These are phyloP conservation scores for Lactarius evosmus DNA, from an alignment of 768 basidiomycete genomes.

Conservation along the genomic window DNA sequence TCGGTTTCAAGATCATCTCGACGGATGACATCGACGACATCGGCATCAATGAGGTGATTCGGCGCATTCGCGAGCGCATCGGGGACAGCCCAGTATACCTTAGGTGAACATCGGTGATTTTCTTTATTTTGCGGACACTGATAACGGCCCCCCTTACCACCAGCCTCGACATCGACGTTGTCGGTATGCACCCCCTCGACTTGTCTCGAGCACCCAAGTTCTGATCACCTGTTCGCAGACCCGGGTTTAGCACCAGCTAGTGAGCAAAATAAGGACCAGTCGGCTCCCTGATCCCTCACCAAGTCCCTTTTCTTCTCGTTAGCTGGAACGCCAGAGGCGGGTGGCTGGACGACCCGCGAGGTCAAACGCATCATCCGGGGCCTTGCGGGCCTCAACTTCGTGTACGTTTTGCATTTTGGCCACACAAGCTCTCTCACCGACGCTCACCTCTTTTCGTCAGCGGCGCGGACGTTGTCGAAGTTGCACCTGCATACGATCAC, in stretches of 20 bases:
- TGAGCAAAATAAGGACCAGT: slow-evolving; percentile 1
- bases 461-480: slow-evolving; percentile 72
- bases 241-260: slow-evolving; percentile 71
- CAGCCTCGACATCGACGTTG: slow-evolving; percentile 79
- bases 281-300: not conserved
- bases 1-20: slow-evolving; percentile 77
- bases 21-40: slow-evolving; percentile 82
- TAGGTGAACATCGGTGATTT: slow-evolving; percentile 37
- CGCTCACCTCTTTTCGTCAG: slow-evolving; percentile 33
- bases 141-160: not conserved
- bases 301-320: not conserved
- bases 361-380: slow-evolving; percentile 79
- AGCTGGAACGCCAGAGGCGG: slow-evolving; percentile 84
- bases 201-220: not conserved
- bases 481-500: slow-evolving; percentile 69
- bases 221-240: slow-evolving; percentile 42
- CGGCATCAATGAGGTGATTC: slow-evolving; percentile 66
- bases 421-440: not conserved
- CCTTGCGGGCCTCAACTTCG: slow-evolving; percentile 72
- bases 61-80: slow-evolving; percentile 66
- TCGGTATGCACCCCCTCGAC: slow-evolving; percentile 46
- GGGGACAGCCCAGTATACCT: slow-evolving; percentile 76
- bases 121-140: not conserved
- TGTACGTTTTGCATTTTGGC: slow-evolving; percentile 45
- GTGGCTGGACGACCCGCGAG: slow-evolving; percentile 83